Evolutionary conservation across 2,329 filamentous ascomycete species (phyloP).

Genomic region (Eurotiales sp.): DNA sequence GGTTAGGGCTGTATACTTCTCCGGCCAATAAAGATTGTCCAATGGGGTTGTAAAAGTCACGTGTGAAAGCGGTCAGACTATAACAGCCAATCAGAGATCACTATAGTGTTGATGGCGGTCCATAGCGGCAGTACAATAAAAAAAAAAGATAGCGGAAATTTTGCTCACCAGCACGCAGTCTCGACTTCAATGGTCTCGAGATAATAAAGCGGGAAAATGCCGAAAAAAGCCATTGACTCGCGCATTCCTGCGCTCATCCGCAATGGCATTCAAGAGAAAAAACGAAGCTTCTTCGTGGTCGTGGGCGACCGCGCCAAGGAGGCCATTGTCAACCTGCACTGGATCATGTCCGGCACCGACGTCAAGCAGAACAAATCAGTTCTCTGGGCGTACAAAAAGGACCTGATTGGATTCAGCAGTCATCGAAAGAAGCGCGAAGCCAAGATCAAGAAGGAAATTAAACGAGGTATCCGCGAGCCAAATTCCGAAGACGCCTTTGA

Average conservation of each 20-base stretch:
- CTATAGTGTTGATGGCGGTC: constrained; percentile 18
- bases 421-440: constrained; percentile 97
- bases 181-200: background rate
- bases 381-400: constrained; percentile 98
- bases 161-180: constrained; percentile 3
- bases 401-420: constrained; percentile 89
- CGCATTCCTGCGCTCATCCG: constrained; percentile 86
- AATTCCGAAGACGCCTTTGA: constrained; percentile 96
- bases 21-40: background rate
- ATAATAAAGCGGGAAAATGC: constrained; percentile 27
- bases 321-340: constrained; percentile 91
- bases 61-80: constrained; percentile 9
- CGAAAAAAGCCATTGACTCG: constrained; percentile 65
- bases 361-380: constrained; percentile 95
- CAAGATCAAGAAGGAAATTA: constrained; percentile 98
- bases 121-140: constrained; percentile 24
- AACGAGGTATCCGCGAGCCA: constrained; percentile 84
- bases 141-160: constrained; percentile 15
- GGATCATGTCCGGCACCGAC: constrained; percentile 85
- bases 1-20: too few species aligned
- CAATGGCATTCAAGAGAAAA: constrained; percentile 91
- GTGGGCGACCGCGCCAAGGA: constrained; percentile 94
- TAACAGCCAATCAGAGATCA: background rate
- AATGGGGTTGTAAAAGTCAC: constrained; percentile 1
- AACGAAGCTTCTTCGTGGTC: constrained; percentile 95